Percentiles rank a stretch among this genome's conserved stretches.
Conservation (phyloP, 331 rosid species). For the Dryas integrifolia region DNA sequence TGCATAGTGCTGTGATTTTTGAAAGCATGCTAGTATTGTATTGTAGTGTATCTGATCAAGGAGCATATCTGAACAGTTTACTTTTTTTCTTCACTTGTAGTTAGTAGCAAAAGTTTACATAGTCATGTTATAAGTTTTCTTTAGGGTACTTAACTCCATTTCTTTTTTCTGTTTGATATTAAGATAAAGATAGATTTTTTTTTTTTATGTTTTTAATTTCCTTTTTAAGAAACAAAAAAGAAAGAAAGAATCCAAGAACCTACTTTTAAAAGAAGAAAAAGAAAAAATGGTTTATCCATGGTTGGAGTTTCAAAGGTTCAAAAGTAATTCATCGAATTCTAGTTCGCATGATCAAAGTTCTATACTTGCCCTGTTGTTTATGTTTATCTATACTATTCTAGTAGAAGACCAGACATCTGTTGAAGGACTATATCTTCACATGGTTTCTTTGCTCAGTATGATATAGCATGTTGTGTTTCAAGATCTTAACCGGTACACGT, state of each 20-base stretch:
- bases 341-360: not conserved
- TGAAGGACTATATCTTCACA: not conserved
- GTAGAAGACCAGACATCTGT: not conserved
- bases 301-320: not conserved
- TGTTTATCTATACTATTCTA: not conserved
- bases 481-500: not conserved
- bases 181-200: not conserved
- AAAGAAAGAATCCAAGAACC: not conserved
- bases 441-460: not conserved
- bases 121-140: not conserved
- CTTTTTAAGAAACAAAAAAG: not conserved
- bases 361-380: not conserved
- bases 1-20: conserved; percentile 8
- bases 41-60: not conserved
- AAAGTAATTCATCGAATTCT: not conserved
- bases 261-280: not conserved
- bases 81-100: not conserved
- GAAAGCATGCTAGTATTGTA: conserved; percentile 4
- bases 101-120: not conserved
- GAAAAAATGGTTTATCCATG: not conserved
- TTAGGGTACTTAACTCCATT: not conserved
- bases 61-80: not conserved
- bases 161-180: not conserved
- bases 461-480: not conserved
- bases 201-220: not conserved